Conservation (phyloP, 805 yeast genomes). For the Maudiozyma saulgeensis region DNA sequence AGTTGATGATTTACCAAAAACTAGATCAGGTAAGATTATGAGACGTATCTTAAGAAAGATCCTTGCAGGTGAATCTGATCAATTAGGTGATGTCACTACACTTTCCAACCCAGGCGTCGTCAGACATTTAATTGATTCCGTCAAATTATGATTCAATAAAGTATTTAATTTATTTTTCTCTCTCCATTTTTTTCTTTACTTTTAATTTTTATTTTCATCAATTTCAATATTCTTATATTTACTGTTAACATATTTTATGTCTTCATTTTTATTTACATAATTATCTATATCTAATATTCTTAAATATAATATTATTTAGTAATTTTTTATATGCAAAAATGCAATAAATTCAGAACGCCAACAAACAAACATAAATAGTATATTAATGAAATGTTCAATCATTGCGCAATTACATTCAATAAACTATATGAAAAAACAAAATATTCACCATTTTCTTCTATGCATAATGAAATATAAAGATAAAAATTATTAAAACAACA, state of each 20-base stretch:
- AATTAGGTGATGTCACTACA: constrained; percentile 71
- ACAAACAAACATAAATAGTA: too few relatives aligned
- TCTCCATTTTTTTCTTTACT: too few relatives aligned
- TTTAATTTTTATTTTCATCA: neutral
- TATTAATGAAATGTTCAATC: too few relatives aligned
- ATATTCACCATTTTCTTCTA: too few relatives aligned
- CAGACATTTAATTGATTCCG: constrained; percentile 50
- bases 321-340: too few relatives aligned
- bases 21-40: constrained; percentile 82
- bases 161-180: neutral
- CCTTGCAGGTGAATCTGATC: constrained; percentile 67
- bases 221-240: too few relatives aligned
- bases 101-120: constrained; percentile 71
- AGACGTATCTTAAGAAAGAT: constrained; percentile 76
- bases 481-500: too few relatives aligned
- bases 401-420: too few relatives aligned
- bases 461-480: too few relatives aligned
- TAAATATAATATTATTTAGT: neutral
- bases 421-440: too few relatives aligned
- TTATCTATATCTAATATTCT: neutral
- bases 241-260: too few relatives aligned
- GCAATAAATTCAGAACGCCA: too few relatives aligned
- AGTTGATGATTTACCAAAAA: constrained; percentile 74
- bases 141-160: constrained; percentile 21
- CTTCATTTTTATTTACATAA: neutral